Base-by-base conservation (phyloP, 192 early-diverging fungal species). In the Allomyces macrogynus region DNA sequence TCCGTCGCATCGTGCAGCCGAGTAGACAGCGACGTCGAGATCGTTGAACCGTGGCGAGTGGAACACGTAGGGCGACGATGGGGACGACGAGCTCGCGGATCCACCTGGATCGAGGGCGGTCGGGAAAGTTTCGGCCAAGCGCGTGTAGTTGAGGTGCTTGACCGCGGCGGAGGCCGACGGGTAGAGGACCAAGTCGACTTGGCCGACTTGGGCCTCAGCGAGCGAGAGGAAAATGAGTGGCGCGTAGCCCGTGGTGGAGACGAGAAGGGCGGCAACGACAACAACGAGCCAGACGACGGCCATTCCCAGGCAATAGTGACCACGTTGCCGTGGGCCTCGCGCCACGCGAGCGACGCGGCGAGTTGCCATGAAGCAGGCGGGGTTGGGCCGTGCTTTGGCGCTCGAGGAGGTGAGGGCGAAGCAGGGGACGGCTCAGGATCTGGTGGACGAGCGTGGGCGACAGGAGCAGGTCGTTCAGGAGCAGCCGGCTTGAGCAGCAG, bases 261-360 rank as follows among this genome's bases (percentile, higher is more conserved):
- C 65, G 43, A 72, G 62, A 8, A 72, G 25, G 4, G 67, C 70
- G 2, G 64, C 64, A 0, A 67, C 64, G 62, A 72, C 64, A 23
- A 68, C 67, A 3, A 66, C 64, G 12, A 72, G 61, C 26, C 62
- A 72, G 3, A 72, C 70, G n/a, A 67, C 67, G 54, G 26, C 65
- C 27, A 67, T 65, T 3, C 70, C 70, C 22, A 72, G 65, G 64
- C 67, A 68, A 44, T 68, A 72, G 25, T 72, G 70, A 7, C 63
- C 64, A 49, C 63, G 61, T 12, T 72, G 63, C 16, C 70, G 70
- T 16, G 67, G 10, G 70, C 68, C 32, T 68, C 70, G 8, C 70
- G 70, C 49, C 49, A 57, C 0, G 49, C 49, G 12, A 20, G 49
- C 49, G 49, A 57, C 5, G 49, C 49, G 49, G 49, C 49, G 16